These are phyloP conservation scores for Sporothrix luriei DNA, from an alignment of 2,329 filamentous ascomycete species.

Conservation along the genomic window DNA sequence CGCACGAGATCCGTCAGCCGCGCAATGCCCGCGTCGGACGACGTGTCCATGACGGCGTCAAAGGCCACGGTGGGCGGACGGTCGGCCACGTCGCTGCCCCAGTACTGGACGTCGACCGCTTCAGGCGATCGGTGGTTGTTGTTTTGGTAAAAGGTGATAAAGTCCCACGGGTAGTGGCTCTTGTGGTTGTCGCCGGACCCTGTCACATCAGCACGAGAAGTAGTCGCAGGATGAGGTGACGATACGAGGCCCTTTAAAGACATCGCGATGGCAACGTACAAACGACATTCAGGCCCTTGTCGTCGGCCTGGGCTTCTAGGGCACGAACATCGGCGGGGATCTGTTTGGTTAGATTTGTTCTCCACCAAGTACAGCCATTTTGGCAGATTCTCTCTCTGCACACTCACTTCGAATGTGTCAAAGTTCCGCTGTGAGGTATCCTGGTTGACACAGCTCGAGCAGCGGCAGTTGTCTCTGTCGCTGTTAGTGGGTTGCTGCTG, in stretches of 20 bases:
- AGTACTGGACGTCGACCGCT: slow-evolving; percentile 40
- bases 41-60: slow-evolving; percentile 58
- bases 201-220: slow-evolving; percentile 41
- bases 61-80: slow-evolving; percentile 63
- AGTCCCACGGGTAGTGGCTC: slow-evolving; percentile 67
- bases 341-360: slow-evolving; percentile 41
- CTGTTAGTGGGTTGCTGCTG: background rate
- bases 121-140: slow-evolving; percentile 43
- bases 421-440: slow-evolving; percentile 70
- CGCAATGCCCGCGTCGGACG: slow-evolving; percentile 58
- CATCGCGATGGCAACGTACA: slow-evolving; percentile 48
- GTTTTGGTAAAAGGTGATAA: slow-evolving; percentile 56
- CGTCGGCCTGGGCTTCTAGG: slow-evolving; percentile 41
- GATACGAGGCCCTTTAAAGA: too few relatives aligned
- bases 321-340: slow-evolving; percentile 50
- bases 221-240: too few relatives aligned
- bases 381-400: too few relatives aligned
- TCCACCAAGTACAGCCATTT: background rate
- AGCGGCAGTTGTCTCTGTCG: slow-evolving; percentile 73
- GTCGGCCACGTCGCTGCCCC: slow-evolving; percentile 44
- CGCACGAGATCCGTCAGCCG: slow-evolving; percentile 65
- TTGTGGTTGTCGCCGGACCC: slow-evolving; percentile 69
- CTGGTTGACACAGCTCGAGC: slow-evolving; percentile 65
- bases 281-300: slow-evolving; percentile 49
- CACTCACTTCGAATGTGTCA: slow-evolving; percentile 64